A percentile compares a stretch with the other conserved stretches of the same genome.
These are phyloP conservation scores for Chloromonas sp. DNA, from an alignment of 163 green algal genomes.

Conservation along the genomic window DNA sequence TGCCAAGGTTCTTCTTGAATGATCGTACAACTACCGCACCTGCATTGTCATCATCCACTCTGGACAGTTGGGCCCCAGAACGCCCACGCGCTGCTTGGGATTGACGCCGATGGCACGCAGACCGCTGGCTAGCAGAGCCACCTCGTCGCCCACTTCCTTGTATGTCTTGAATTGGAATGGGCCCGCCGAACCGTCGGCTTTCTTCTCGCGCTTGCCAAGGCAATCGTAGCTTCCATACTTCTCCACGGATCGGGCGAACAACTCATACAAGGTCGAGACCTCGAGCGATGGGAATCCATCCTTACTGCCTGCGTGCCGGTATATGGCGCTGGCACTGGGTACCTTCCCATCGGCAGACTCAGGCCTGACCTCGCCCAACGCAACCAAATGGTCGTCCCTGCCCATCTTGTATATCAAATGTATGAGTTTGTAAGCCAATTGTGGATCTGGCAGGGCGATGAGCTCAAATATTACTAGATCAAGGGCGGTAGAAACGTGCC, in stretches of 20 bases:
- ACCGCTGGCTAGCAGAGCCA: constrained; percentile 32
- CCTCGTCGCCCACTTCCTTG: constrained; percentile 40
- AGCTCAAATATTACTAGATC: too few species aligned
- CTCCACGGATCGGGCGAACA: constrained; percentile 39
- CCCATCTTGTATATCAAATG: background rate
- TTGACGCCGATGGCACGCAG: constrained; percentile 39
- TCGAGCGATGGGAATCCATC: constrained; percentile 33
- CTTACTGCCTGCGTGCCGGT: constrained; percentile 21
- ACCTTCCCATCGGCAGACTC: constrained; percentile 12
- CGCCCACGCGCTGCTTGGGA: constrained; percentile 46
- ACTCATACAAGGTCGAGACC: constrained; percentile 48
- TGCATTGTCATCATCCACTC: constrained; percentile 93
- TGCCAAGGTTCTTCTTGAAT: too few species aligned
- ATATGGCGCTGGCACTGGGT: constrained; percentile 38
- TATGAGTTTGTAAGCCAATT: too few species aligned
- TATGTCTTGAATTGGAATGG: constrained; percentile 58
- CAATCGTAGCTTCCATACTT: constrained; percentile 41
- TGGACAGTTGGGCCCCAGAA: constrained; percentile 81
- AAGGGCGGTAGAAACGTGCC: too few species aligned
- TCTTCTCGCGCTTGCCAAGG: constrained; percentile 26
- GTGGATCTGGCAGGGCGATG: too few species aligned
- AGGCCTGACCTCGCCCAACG: constrained; percentile 14
- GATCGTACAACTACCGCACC: constrained; percentile 17
- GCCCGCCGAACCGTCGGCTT: constrained; percentile 33
- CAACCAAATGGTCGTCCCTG: constrained; percentile 11